A percentile compares a stretch with the other conserved stretches of the same genome.
phyloP scores from a whole-genome alignment of 78 protist species.

The Parvularia atlantis region DNA sequence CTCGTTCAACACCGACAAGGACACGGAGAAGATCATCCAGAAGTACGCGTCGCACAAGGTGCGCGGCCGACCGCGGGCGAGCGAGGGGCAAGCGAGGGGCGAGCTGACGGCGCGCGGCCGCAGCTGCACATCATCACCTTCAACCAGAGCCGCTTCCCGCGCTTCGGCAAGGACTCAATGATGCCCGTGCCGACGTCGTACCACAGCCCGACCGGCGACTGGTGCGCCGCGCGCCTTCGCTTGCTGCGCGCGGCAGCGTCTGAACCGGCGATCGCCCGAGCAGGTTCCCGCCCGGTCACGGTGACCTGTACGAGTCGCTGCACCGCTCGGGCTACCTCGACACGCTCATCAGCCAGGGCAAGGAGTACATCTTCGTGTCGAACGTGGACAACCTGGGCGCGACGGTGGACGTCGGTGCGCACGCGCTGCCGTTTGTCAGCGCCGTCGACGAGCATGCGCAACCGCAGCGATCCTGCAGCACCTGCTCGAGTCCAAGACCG shows the following conservation, averaged over 20 bases:
- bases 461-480: conserved; percentile 30
- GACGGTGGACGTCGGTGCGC: conserved; percentile 56
- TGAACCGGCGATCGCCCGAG: neutral
- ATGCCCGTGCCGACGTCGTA: conserved; percentile 43
- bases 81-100: no score
- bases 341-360: conserved; percentile 57
- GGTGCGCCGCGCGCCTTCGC: conserved; percentile 4
- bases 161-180: conserved; percentile 64
- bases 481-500: conserved; percentile 5
- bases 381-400: conserved; percentile 98
- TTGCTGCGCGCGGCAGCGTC: neutral
- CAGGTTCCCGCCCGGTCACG: conserved; percentile 98
- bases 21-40: conserved; percentile 49
- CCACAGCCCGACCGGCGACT: neutral
- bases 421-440: neutral
- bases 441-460: neutral
- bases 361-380: conserved; percentile 81
- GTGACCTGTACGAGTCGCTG: conserved; percentile 71
- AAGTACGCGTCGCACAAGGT: conserved; percentile 45
- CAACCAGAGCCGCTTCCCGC: conserved; percentile 77
- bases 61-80: no score
- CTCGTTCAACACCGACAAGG: conserved; percentile 88
- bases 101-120: no score
- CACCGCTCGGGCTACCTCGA: conserved; percentile 55
- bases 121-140: conserved; percentile 63